Percentiles rank a stretch among this genome's conserved stretches.
These are phyloP conservation scores for Phytophthora hibernalis DNA, from an alignment of 352 stramenopile genomes.

Conservation along the genomic window DNA sequence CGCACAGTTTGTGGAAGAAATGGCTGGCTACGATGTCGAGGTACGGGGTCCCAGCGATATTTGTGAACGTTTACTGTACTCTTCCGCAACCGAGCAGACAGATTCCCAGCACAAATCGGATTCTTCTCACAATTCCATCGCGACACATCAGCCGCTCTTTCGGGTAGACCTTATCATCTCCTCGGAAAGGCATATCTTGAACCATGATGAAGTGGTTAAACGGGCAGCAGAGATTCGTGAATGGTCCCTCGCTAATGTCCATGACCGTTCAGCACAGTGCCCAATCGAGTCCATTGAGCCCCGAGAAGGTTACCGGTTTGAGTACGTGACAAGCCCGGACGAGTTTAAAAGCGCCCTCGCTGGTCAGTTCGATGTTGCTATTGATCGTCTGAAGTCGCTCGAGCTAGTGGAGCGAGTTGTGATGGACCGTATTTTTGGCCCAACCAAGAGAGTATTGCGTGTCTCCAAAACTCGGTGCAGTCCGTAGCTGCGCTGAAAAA, in stretches of 20 bases:
- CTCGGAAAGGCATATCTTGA: conserved; percentile 55
- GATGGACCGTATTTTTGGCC: conserved; percentile 96
- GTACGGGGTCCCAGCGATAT: conserved; percentile 61
- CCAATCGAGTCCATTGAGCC: conserved; percentile 56
- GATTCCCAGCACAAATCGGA: conserved; percentile 11
- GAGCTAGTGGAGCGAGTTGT: conserved; percentile 92
- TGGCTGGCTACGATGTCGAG: conserved; percentile 65
- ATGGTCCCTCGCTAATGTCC: conserved; percentile 62
- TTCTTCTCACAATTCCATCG: not conserved
- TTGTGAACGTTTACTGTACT: conserved; percentile 25
- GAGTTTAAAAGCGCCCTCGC: conserved; percentile 79
- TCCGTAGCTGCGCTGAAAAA: conserved; percentile 66
- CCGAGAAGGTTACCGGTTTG: conserved; percentile 69
- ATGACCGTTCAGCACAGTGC: conserved; percentile 60
- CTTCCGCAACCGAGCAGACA: conserved; percentile 5
- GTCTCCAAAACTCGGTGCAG: conserved; percentile 68
- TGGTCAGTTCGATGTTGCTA: conserved; percentile 81
- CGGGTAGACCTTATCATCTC: conserved; percentile 80
- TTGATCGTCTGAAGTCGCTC: conserved; percentile 87
- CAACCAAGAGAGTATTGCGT: conserved; percentile 92
- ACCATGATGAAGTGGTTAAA: conserved; percentile 59
- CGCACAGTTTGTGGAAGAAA: conserved; percentile 70
- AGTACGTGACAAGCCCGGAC: conserved; percentile 71
- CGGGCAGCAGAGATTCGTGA: conserved; percentile 66
- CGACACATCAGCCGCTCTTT: conserved; percentile 70